A percentile compares a stretch with the other conserved stretches of the same genome.
phyloP scores from a whole-genome alignment of 495 filamentous ascomycete genomes.

The Terfezia claveryi region DNA sequence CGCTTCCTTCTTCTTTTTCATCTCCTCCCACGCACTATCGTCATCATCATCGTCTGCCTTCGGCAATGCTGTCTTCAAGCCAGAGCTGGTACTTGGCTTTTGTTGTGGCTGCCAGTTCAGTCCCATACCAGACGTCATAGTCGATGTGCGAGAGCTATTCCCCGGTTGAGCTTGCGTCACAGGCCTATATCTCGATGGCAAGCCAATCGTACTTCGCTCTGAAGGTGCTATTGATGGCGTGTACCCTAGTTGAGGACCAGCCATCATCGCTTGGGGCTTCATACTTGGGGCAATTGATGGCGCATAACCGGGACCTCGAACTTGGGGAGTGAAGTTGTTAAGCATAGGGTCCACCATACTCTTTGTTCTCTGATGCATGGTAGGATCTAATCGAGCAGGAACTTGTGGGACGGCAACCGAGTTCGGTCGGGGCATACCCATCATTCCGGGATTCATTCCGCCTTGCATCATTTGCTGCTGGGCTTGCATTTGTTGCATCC shows the following conservation, averaged over 20 bases:
- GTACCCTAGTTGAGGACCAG: conserved; percentile 28
- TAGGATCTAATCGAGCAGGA: conserved; percentile 19
- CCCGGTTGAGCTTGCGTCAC: conserved; percentile 36
- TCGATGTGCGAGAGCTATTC: conserved; percentile 26
- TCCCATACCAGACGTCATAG: conserved; percentile 29
- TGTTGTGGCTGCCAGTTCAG: conserved; percentile 4
- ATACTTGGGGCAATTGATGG: conserved; percentile 25
- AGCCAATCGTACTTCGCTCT: conserved; percentile 78
- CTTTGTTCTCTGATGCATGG: conserved; percentile 33
- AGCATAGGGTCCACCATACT: conserved; percentile 50
- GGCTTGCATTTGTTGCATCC: conserved; percentile 56
- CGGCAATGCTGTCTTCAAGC: not conserved
- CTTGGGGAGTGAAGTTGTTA: conserved; percentile 23
- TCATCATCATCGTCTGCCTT: conserved; percentile 13
- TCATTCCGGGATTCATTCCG: conserved; percentile 11
- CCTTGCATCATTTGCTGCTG: conserved; percentile 21
- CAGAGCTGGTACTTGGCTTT: not conserved
- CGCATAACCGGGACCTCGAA: conserved; percentile 28
- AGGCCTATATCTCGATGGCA: conserved; percentile 79
- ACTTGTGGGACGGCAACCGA: conserved; percentile 12
- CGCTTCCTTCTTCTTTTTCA: conserved; percentile 16
- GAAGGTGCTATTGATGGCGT: conserved; percentile 69
- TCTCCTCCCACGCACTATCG: conserved; percentile 16
- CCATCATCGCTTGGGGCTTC: conserved; percentile 2
- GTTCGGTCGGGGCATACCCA: not conserved